A percentile compares a stretch with the other conserved stretches of the same genome.
Evolutionary conservation across 23 red algal genomes (phyloP).

Genomic region (Gracilariopsis chorda): DNA sequence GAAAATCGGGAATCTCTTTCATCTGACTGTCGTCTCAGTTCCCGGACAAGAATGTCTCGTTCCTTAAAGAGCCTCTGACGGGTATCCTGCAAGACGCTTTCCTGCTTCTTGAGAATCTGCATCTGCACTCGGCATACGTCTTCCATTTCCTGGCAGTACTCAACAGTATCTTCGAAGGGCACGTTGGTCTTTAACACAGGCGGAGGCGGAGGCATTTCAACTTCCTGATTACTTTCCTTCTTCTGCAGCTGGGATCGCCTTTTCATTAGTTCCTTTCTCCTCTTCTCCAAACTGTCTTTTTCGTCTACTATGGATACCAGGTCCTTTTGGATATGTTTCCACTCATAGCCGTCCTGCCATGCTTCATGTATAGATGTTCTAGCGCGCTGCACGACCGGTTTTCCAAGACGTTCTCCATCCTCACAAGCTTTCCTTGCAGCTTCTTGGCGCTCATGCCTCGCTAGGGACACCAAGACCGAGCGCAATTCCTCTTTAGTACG

Average conservation of each 20-base stretch:
- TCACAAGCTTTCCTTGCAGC: neutral
- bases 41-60: slow-evolving; percentile 73
- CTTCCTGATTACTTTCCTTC: neutral
- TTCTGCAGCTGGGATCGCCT: slow-evolving; percentile 5
- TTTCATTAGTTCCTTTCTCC: slow-evolving; percentile 58
- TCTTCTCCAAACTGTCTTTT: slow-evolving; percentile 59
- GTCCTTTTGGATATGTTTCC: slow-evolving; percentile 38
- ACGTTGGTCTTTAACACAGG: neutral
- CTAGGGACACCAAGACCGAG: slow-evolving; percentile 13
- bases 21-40: slow-evolving; percentile 80
- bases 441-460: slow-evolving; percentile 31
- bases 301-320: slow-evolving; percentile 13
- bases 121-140: slow-evolving; percentile 68
- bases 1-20: slow-evolving; percentile 75
- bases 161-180: slow-evolving; percentile 25
- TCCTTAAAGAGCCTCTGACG: slow-evolving; percentile 32
- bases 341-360: slow-evolving; percentile 89
- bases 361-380: slow-evolving; percentile 76
- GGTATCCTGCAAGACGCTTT: slow-evolving; percentile 39
- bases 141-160: slow-evolving; percentile 68
- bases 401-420: slow-evolving; percentile 71
- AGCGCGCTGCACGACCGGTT: slow-evolving; percentile 55
- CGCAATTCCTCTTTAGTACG: slow-evolving; percentile 4
- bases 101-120: slow-evolving; percentile 55
- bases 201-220: slow-evolving; percentile 34